Evolutionary conservation across 2,329 filamentous ascomycete genomes (phyloP).

Genomic region (Stylonectria norvegica): DNA sequence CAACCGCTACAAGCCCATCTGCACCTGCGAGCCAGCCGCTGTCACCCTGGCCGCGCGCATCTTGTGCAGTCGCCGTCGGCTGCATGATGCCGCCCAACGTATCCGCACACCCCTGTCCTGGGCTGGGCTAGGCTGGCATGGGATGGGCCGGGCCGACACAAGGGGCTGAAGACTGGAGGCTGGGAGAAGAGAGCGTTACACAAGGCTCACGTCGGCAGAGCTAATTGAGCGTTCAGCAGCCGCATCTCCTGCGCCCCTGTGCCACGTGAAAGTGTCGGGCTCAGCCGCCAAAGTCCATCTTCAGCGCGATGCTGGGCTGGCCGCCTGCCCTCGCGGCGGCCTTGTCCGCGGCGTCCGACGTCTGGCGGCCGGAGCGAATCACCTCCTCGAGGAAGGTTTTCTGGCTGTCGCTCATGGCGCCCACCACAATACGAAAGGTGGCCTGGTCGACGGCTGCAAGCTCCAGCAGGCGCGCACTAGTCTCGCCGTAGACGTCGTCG

Average conservation of each 20-base stretch:
- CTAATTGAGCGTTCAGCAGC: neutral
- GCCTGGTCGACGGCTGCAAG: conserved; percentile 71
- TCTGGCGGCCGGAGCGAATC: conserved; percentile 61
- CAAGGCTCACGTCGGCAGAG: neutral
- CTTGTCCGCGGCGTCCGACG: conserved; percentile 39
- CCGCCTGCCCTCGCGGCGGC: conserved; percentile 42
- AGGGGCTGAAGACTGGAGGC: too few relatives aligned
- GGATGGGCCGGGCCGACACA: too few relatives aligned
- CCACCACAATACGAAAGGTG: conserved; percentile 72
- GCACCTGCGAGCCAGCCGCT: neutral
- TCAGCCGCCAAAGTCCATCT: conserved; percentile 78
- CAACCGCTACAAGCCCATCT: neutral
- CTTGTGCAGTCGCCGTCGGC: too few relatives aligned
- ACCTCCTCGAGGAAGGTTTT: conserved; percentile 78
- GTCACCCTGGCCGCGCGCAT: neutral
- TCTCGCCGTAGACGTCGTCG: conserved; percentile 63
- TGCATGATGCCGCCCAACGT: too few relatives aligned
- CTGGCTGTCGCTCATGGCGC: conserved; percentile 65
- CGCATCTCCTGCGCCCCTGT: neutral
- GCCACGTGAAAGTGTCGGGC: conserved; percentile 1
- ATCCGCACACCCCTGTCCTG: neutral
- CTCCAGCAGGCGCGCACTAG: conserved; percentile 72
- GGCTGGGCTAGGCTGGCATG: neutral
- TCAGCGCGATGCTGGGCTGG: conserved; percentile 83
- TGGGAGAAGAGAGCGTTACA: neutral